phyloP scores from a whole-genome alignment of 139 green algal species.

The Volvox reticuliferus region DNA sequence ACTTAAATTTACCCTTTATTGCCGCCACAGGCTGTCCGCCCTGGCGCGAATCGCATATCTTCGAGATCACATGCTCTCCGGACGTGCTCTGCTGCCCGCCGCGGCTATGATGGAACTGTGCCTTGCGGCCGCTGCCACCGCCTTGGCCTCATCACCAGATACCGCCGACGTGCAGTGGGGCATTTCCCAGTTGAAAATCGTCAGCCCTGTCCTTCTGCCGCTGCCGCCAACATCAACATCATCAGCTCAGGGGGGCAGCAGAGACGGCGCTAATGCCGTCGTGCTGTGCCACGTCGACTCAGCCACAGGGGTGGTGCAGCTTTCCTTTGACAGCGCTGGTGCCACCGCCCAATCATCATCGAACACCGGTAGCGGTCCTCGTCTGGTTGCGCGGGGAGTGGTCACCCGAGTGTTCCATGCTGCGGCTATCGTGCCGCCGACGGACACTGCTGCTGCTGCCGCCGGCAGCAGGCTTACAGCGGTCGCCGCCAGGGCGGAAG shows the following conservation, averaged over 20 bases:
- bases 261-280: not conserved
- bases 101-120: conserved; percentile 77
- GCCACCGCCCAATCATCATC: too few relatives aligned
- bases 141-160: conserved; percentile 23
- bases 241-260: not conserved
- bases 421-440: not conserved
- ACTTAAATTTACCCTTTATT: too few relatives aligned
- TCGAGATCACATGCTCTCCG: conserved; percentile 59
- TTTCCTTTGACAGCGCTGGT: conserved; percentile 8
- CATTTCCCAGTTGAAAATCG: conserved; percentile 47
- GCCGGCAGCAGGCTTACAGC: not conserved
- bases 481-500: not conserved
- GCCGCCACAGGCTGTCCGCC: conserved; percentile 29
- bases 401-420: not conserved
- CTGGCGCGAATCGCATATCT: conserved; percentile 56
- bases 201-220: conserved; percentile 59
- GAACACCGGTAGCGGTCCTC: not conserved
- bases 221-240: conserved; percentile 3
- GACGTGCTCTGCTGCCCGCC: conserved; percentile 73
- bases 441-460: not conserved
- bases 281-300: conserved; percentile 48
- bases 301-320: conserved; percentile 27
- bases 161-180: conserved; percentile 20
- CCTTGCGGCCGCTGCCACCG: conserved; percentile 51
- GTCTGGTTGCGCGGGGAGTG: conserved; percentile 4